These are phyloP conservation scores for Flaveria brownii DNA, from an alignment of 129 eudicot species.

Conservation along the genomic window DNA sequence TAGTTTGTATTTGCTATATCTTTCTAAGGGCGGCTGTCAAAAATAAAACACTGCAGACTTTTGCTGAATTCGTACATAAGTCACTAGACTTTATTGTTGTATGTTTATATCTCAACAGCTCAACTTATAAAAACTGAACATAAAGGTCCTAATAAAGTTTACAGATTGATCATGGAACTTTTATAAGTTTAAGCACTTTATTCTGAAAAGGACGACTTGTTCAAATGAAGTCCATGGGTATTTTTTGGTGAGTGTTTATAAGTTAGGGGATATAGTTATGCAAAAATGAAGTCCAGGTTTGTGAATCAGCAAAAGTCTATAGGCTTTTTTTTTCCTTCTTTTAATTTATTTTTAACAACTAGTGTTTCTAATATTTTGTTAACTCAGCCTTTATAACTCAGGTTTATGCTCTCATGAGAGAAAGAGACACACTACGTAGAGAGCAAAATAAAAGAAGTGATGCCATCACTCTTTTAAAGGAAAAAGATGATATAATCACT, in stretches of 20 bases:
- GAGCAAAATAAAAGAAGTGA: conserved; percentile 86
- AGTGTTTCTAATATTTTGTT: conserved; percentile 7
- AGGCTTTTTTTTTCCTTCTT: background rate
- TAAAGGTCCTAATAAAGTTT: background rate
- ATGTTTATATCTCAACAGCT: no score
- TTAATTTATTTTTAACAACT: background rate
- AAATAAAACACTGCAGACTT: background rate
- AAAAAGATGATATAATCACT: conserved; percentile 90
- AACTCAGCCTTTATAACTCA: conserved; percentile 33
- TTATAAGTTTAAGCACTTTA: background rate
- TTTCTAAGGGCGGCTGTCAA: background rate
- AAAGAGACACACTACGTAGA: conserved; percentile 89
- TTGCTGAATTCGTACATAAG: background rate
- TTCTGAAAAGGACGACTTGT: background rate
- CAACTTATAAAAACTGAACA: background rate
- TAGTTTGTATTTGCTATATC: background rate
- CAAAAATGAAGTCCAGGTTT: background rate
- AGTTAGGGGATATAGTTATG: background rate
- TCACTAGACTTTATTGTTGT: no score
- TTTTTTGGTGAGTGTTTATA: no score
- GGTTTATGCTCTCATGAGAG: conserved; percentile 90
- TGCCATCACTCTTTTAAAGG: conserved; percentile 88
- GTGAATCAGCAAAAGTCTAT: background rate
- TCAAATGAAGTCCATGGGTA: background rate
- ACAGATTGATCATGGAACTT: background rate